These are phyloP conservation scores for Vickermania spadyakhi DNA, from an alignment of 208 protist species.

Conservation along the genomic window DNA sequence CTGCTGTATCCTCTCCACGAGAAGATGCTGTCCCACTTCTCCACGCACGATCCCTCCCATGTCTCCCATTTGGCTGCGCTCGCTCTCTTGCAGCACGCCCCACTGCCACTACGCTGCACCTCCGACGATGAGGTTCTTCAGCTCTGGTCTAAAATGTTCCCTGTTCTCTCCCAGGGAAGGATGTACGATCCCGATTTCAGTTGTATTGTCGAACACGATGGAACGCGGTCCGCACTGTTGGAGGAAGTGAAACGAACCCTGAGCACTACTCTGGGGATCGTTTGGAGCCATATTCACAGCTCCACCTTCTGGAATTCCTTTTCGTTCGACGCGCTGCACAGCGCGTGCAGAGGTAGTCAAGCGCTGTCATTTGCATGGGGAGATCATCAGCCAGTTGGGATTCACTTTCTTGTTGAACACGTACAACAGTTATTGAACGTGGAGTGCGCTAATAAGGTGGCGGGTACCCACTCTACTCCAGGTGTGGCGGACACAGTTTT, in stretches of 20 bases:
- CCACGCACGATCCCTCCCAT: neutral
- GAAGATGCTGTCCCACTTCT: too few relatives aligned
- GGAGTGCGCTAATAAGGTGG: too few relatives aligned
- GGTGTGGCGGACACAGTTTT: too few relatives aligned
- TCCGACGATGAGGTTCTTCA: neutral
- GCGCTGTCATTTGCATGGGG: neutral
- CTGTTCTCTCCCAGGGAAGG: neutral
- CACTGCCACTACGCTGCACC: neutral
- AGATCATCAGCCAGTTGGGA: neutral
- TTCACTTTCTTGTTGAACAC: neutral
- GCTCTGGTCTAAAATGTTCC: neutral
- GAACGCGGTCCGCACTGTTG: neutral
- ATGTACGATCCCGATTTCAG: neutral
- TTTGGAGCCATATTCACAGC: neutral
- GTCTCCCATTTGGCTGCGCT: neutral
- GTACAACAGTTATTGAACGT: too few relatives aligned
- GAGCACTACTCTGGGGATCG: neutral
- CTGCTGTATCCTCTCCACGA: too few relatives aligned
- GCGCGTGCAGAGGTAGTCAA: neutral
- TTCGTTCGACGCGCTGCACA: neutral
- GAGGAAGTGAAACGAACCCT: neutral
- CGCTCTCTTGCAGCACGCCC: neutral
- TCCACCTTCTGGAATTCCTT: neutral
- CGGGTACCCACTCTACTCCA: too few relatives aligned
- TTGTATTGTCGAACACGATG: neutral